A percentile compares a stretch with the other conserved stretches of the same genome.
phyloP scores from a whole-genome alignment of 2,329 filamentous ascomycete species.

The Ascosphaera acerosa region DNA sequence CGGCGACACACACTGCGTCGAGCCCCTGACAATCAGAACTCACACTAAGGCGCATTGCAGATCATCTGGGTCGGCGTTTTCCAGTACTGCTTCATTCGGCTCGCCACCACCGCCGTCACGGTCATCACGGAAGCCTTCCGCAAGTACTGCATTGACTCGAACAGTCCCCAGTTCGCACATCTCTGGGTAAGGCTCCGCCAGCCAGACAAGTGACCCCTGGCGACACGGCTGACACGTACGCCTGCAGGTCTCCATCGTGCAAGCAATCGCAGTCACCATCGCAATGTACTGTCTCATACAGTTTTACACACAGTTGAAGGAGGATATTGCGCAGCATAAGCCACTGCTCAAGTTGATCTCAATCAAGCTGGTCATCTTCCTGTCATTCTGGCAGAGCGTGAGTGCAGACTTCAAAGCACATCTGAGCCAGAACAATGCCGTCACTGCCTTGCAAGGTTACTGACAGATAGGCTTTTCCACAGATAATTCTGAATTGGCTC shows the following conservation, averaged over 20 bases:
- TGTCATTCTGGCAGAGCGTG: slow-evolving; percentile 63
- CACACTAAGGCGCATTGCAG: no score
- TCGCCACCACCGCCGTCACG: slow-evolving; percentile 54
- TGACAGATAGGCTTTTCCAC: slow-evolving; percentile 4
- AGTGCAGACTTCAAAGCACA: slow-evolving; percentile 4
- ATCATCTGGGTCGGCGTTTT: slow-evolving; percentile 61
- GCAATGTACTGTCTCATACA: slow-evolving; percentile 80
- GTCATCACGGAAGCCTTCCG: slow-evolving; percentile 44
- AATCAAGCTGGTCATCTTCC: slow-evolving; percentile 78
- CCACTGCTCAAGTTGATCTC: slow-evolving; percentile 61
- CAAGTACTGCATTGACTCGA: slow-evolving; percentile 53
- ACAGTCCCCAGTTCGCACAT: slow-evolving; percentile 55
- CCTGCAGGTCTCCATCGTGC: slow-evolving; percentile 35
- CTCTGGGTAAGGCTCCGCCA: slow-evolving; percentile 53
- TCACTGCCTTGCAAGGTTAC: not conserved
- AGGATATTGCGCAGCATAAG: slow-evolving; percentile 39
- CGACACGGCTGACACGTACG: not conserved
- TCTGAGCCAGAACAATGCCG: no score
- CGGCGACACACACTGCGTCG: no score
- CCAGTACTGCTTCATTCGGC: slow-evolving; percentile 63
- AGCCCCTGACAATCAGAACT: no score
- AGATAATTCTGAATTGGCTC: slow-evolving; percentile 34
- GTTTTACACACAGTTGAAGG: slow-evolving; percentile 55
- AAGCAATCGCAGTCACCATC: slow-evolving; percentile 46
- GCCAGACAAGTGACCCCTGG: not conserved